Conservation (phyloP, 2,329 filamentous ascomycete species). For the Apiospora rasikravindrae region DNA sequence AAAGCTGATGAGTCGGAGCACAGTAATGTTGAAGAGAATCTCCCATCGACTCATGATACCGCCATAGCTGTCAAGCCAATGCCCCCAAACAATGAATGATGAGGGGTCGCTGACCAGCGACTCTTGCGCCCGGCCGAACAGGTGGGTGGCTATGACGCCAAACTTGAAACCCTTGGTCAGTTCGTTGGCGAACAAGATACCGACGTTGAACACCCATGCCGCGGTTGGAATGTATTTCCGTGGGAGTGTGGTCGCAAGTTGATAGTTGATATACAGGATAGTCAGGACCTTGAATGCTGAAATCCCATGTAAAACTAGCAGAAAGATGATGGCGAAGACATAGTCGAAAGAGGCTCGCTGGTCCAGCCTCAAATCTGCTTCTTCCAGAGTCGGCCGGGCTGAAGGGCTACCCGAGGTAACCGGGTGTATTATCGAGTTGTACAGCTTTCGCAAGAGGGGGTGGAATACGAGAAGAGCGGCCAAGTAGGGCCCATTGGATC, state of each 20-base stretch:
- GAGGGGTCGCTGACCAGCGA: constrained; percentile 47
- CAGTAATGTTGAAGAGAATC: constrained; percentile 95
- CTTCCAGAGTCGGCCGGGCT: constrained; percentile 42
- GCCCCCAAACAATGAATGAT: constrained; percentile 63
- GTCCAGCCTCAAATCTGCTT: constrained; percentile 63
- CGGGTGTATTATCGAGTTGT: constrained; percentile 62
- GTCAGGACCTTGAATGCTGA: constrained; percentile 81
- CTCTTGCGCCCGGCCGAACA: constrained; percentile 45
- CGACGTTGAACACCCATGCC: constrained; percentile 91
- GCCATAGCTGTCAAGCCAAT: constrained; percentile 77
- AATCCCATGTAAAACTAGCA: constrained; percentile 81
- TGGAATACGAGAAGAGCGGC: constrained; percentile 75
- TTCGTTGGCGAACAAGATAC: constrained; percentile 88
- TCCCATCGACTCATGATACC: constrained; percentile 93
- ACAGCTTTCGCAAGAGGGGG: constrained; percentile 75
- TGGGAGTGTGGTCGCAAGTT: constrained; percentile 74
- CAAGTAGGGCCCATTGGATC: constrained; percentile 85
- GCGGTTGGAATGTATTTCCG: constrained; percentile 71
- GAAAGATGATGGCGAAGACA: constrained; percentile 78
- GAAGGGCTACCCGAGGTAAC: constrained; percentile 35
- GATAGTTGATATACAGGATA: constrained; percentile 84
- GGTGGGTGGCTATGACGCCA: constrained; percentile 61
- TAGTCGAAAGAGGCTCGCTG: constrained; percentile 84
- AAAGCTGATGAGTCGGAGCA: constrained; percentile 92
- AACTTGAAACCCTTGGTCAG: constrained; percentile 78